phyloP scores from a whole-genome alignment of 371 early-diverging fungal species.

The Funneliformis caledonium region DNA sequence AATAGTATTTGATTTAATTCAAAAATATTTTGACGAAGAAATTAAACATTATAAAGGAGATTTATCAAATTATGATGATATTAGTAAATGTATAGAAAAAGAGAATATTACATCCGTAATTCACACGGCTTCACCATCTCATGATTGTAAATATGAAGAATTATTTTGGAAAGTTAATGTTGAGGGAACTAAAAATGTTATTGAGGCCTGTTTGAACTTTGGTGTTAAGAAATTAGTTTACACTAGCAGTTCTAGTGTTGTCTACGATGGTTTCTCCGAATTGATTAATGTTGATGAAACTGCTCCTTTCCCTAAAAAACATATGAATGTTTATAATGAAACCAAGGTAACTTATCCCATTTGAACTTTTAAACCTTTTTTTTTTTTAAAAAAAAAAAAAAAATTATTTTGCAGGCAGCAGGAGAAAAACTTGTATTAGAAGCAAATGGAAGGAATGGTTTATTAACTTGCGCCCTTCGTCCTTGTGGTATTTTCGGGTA shows the following conservation, averaged over 20 bases:
- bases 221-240: slow-evolving; percentile 80
- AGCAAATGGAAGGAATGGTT: slow-evolving; percentile 69
- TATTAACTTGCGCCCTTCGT: slow-evolving; percentile 81
- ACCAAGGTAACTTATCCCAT: slow-evolving; percentile 68
- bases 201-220: slow-evolving; percentile 73
- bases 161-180: slow-evolving; percentile 81
- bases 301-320: slow-evolving; percentile 69
- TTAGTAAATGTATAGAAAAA: slow-evolving; percentile 29
- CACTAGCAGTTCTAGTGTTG: slow-evolving; percentile 89
- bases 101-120: slow-evolving; percentile 48
- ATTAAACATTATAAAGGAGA: slow-evolving; percentile 41
- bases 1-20: slow-evolving; percentile 39
- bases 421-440: slow-evolving; percentile 87
- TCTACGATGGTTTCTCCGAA: slow-evolving; percentile 75
- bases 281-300: slow-evolving; percentile 84
- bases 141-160: slow-evolving; percentile 66
- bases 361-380: slow-evolving; percentile 3
- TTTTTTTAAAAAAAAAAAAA: slow-evolving; percentile 30
- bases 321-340: slow-evolving; percentile 91
- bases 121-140: slow-evolving; percentile 92
- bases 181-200: slow-evolving; percentile 85
- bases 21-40: slow-evolving; percentile 21
- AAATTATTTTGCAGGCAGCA: slow-evolving; percentile 52
- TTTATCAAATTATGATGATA: slow-evolving; percentile 36
- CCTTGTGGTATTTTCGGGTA: slow-evolving; percentile 92